phyloP scores from a whole-genome alignment of 306 rosid genomes.

The Cucurbita argyrosperma region DNA sequence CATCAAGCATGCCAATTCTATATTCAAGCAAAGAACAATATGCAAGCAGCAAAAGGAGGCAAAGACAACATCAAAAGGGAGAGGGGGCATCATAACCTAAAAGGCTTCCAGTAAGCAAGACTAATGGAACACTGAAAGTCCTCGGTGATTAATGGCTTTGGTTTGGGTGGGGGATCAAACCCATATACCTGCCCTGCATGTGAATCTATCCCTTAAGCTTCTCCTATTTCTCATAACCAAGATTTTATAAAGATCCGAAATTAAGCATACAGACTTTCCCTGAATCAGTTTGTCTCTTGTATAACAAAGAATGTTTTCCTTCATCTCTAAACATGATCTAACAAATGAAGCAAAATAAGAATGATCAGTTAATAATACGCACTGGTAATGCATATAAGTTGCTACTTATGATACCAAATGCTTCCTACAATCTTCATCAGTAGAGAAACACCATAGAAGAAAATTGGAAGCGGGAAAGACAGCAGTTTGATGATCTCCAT shows the following conservation, averaged over 20 bases:
- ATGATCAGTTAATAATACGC: not conserved
- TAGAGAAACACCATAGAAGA: not conserved
- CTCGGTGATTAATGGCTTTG: not conserved
- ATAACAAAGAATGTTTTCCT: not conserved
- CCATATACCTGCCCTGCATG: not conserved
- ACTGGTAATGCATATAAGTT: not conserved
- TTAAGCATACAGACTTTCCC: too few species aligned
- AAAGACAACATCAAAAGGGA: not conserved
- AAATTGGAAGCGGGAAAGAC: not conserved
- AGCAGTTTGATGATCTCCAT: not conserved
- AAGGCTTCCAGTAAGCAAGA: not conserved
- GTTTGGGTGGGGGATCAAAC: not conserved
- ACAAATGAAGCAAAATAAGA: not conserved
- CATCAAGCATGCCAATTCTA: not conserved
- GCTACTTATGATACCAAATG: not conserved
- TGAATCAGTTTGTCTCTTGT: not conserved
- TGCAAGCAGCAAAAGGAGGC: not conserved
- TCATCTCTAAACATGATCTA: not conserved
- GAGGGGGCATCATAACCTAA: not conserved
- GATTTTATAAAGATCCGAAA: not conserved
- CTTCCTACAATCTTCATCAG: not conserved
- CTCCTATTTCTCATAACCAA: not conserved
- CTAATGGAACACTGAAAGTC: not conserved
- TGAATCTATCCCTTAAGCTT: not conserved
- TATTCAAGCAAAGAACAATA: not conserved